Conservation (phyloP, 176 grass and related monocot genomes). For the Calamus simplicifolius region DNA sequence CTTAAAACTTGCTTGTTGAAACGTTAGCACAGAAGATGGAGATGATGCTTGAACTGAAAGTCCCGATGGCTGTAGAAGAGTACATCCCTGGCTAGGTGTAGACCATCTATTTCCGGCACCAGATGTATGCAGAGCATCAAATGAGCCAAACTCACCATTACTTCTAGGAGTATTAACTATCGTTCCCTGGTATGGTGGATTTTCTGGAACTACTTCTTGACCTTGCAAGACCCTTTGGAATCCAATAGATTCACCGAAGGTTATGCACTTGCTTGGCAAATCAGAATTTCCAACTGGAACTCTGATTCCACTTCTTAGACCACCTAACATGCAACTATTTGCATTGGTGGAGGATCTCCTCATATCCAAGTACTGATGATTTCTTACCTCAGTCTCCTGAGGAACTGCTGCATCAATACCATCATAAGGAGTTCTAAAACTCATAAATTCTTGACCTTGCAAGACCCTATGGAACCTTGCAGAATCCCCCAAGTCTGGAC, state of each 20-base stretch:
- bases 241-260: constrained; percentile 80
- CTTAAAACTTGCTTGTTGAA: constrained; percentile 28
- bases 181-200: constrained; percentile 35
- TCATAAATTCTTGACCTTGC: constrained; percentile 99
- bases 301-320: constrained; percentile 29
- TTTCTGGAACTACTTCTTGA: constrained; percentile 78
- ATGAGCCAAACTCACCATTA: constrained; percentile 26
- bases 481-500: constrained; percentile 53
- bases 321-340: constrained; percentile 25
- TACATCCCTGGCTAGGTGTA: constrained; percentile 26
- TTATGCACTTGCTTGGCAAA: constrained; percentile 53
- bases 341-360: constrained; percentile 26
- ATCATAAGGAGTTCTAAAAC: constrained; percentile 40
- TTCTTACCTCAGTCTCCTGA: constrained; percentile 30
- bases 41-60: constrained; percentile 42
- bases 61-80: constrained; percentile 19
- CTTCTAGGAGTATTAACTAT: constrained; percentile 27
- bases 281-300: constrained; percentile 46
- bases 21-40: constrained; percentile 53
- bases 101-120: constrained; percentile 33
- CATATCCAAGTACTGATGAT: constrained; percentile 38
- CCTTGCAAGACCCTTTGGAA: constrained; percentile 99
- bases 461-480: constrained; percentile 96
- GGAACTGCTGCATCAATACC: constrained; percentile 40
- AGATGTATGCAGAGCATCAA: constrained; percentile 21